These are phyloP conservation scores for Thelonectria rubi DNA, from an alignment of 2,329 filamentous ascomycete genomes.

Conservation along the genomic window DNA sequence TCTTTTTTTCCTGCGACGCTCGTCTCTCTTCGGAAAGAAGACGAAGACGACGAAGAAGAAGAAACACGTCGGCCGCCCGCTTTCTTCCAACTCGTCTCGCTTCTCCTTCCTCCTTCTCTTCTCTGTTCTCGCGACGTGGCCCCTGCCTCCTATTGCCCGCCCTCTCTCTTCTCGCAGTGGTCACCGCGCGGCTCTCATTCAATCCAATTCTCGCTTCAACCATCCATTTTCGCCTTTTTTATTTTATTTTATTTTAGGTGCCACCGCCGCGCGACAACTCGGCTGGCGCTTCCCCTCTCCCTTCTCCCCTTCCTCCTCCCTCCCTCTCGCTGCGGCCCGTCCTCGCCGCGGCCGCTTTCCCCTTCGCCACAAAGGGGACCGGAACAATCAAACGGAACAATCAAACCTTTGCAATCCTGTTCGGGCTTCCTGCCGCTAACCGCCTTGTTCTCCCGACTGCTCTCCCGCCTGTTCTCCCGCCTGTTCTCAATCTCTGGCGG, in stretches of 20 bases:
- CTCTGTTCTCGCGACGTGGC: conserved; percentile 35
- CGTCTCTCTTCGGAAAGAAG: too few relatives aligned
- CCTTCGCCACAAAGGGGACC: neutral
- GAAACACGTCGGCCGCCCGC: neutral
- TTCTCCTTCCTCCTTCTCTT: neutral
- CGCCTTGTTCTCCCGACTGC: conserved; percentile 23
- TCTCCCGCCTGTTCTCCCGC: conserved; percentile 17
- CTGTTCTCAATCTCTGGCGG: conserved; percentile 18
- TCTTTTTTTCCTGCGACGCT: neutral
- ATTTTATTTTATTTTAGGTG: too few relatives aligned
- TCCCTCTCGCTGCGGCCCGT: neutral
- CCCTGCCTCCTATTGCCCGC: conserved; percentile 28
- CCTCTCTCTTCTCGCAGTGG: neutral
- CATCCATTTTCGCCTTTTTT: too few relatives aligned
- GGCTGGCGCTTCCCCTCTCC: neutral
- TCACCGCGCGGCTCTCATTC: too few relatives aligned
- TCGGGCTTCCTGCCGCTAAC: too few relatives aligned
- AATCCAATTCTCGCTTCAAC: too few relatives aligned
- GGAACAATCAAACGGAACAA: neutral
- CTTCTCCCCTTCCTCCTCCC: conserved; percentile 7
- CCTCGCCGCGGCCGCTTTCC: neutral
- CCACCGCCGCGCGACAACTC: too few relatives aligned
- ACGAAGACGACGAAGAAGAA: neutral
- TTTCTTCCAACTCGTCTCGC: neutral
- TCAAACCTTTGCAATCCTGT: too few relatives aligned